Evolutionary conservation across 2,329 filamentous ascomycete species (phyloP), one percentile per base, ranked within the genome.

Genomic region (Didymella pinodella): DNA sequence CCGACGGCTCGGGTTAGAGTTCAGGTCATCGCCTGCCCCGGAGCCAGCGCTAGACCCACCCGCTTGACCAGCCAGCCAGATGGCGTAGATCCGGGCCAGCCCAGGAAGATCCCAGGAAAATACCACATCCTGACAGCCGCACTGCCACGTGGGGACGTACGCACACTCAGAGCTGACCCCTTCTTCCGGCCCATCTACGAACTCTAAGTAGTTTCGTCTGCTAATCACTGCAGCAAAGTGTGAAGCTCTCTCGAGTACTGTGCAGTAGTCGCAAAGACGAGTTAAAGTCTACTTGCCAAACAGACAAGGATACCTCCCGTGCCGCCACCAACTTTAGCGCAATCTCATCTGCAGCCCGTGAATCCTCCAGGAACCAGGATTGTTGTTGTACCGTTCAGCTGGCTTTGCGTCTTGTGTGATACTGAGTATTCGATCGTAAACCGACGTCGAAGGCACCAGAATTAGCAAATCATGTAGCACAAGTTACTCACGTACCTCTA

Each of bases 11-110:
- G 53, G 48, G 49, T 65, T 55, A 61, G 58, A 57, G 65, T 67
- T 68, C 60, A 45, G 53, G 36, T 49, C 49, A 41, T 69, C 67
- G 65, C 64, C 56, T 58, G 60, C 61, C 58, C 67, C 66, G 62
- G 59, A 36, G 20, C 57, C 59, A 61, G 49, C 53, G 56, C 63
- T 64, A 63, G 46, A 57, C 48, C 50, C 56, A 49, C 47, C 54
- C 51, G 48, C 16, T 20, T 52, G 41, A 14, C 34, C 51, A 55
- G 49, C 57, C 53, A 53, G 40, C 44, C 48, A 60, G 52, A 55
- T 57, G 56, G 44, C 52, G 46, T 54, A 47, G 48, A 55, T 55
- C 59, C 45, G 41, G 34, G 25, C 44, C 41, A 18, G 36, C 53
- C 50, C 45, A 53, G 63, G 65, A 49, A 61, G 40, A 65, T 64